Conservation (phyloP, 1,284 basidiomycete genomes). For the Ceratobasidium sp. region DNA sequence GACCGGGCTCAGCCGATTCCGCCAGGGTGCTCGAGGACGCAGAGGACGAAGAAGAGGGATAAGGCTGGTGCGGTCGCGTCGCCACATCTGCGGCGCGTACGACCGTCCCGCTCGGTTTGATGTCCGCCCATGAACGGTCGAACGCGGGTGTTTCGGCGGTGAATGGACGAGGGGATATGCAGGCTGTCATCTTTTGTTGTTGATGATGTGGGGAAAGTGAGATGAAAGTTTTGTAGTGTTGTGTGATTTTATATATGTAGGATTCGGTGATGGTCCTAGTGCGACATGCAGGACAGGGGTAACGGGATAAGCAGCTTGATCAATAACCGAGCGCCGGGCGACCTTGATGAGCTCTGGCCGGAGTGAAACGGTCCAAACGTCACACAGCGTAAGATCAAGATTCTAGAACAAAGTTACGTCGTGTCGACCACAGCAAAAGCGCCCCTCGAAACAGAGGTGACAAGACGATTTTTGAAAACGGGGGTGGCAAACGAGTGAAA, state of each 20-base stretch:
- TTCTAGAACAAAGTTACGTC: neutral
- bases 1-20: conserved; percentile 23
- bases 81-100: conserved; percentile 38
- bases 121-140: conserved; percentile 44
- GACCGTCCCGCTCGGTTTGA: conserved; percentile 29
- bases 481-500: neutral
- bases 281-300: neutral
- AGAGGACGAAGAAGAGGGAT: conserved; percentile 15
- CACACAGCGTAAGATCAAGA: neutral
- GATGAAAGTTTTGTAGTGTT: too few relatives aligned
- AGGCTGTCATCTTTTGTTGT: conserved; percentile 24
- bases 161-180: conserved; percentile 26
- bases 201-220: too few relatives aligned
- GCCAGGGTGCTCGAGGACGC: conserved; percentile 9
- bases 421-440: too few relatives aligned
- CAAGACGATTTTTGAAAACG: neutral
- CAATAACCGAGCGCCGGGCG: conserved; percentile 4
- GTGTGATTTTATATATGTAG: too few relatives aligned
- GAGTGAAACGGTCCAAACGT: conserved; percentile 21
- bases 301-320: conserved; percentile 1
- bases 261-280: neutral
- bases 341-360: conserved; percentile 12
- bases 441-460: too few relatives aligned
- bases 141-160: conserved; percentile 41
- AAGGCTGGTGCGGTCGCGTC: conserved; percentile 27